These are phyloP conservation scores for Pythium volutum DNA, from an alignment of 352 stramenopile species.

Conservation along the genomic window DNA sequence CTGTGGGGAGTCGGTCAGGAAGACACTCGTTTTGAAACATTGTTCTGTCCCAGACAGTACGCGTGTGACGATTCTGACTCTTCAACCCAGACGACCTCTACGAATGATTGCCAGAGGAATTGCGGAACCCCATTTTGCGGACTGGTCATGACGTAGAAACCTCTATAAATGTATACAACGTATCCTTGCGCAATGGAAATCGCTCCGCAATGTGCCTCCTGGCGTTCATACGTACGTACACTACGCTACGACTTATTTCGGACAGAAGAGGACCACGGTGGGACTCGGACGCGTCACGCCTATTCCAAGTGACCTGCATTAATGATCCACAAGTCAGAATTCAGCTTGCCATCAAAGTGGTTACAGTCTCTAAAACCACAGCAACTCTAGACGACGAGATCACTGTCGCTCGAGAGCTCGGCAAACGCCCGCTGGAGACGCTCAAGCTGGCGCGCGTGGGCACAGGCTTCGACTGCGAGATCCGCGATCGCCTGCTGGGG, in stretches of 20 bases:
- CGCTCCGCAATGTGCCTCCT: neutral
- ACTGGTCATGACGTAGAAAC: neutral
- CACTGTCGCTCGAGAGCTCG: neutral
- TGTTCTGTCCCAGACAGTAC: slow-evolving; percentile 15
- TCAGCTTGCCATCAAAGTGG: too few relatives aligned
- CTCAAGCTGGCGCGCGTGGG: slow-evolving; percentile 15
- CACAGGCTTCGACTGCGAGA: slow-evolving; percentile 15
- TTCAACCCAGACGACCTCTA: neutral
- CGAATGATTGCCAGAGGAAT: neutral
- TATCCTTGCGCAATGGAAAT: too few relatives aligned
- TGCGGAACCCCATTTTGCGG: neutral
- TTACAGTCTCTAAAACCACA: too few relatives aligned
- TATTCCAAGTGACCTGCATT: too few relatives aligned
- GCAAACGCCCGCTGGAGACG: neutral
- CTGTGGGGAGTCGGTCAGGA: neutral
- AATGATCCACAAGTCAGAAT: too few relatives aligned
- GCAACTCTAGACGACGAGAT: neutral
- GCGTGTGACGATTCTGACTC: neutral
- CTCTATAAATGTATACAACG: neutral
- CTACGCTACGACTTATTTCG: too few relatives aligned
- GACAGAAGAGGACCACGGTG: too few relatives aligned
- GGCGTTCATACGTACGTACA: neutral
- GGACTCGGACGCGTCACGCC: too few relatives aligned
- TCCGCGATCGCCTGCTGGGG: slow-evolving; percentile 10
- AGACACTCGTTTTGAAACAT: neutral